These are phyloP conservation scores for Phaeoacremonium minimum DNA, from an alignment of 2,329 filamentous ascomycete species.

Conservation along the genomic window DNA sequence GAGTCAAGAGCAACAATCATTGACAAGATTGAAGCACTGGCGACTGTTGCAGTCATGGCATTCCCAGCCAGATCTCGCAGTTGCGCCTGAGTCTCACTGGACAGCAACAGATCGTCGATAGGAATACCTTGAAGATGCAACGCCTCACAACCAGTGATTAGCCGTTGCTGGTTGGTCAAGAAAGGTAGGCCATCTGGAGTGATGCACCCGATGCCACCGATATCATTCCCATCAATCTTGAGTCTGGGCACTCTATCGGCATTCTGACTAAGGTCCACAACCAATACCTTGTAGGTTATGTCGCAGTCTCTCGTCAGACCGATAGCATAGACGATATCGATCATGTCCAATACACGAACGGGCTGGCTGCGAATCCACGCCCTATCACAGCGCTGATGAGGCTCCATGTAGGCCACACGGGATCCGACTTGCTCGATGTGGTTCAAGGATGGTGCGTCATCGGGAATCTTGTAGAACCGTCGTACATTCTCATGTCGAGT, in stretches of 20 bases:
- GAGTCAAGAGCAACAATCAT: too few species aligned
- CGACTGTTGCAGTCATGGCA: constrained; percentile 72
- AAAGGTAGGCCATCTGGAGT: constrained; percentile 63
- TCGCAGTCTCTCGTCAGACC: constrained; percentile 48
- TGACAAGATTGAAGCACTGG: constrained; percentile 58
- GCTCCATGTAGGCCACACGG: too few species aligned
- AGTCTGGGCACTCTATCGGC: constrained; percentile 57
- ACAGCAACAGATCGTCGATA: constrained; percentile 56
- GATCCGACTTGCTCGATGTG: too few species aligned
- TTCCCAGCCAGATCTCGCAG: constrained; percentile 72
- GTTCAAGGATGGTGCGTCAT: constrained; percentile 49
- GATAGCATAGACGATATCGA: constrained; percentile 59
- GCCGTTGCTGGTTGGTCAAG: constrained; percentile 54
- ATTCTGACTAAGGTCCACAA: constrained; percentile 69
- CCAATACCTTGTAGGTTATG: constrained; percentile 32
- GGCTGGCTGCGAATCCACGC: constrained; percentile 53
- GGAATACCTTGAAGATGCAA: constrained; percentile 67
- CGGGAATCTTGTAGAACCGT: constrained; percentile 42
- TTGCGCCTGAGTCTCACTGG: constrained; percentile 55
- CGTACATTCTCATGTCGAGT: constrained; percentile 37
- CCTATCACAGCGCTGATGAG: too few species aligned
- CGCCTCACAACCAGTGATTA: constrained; percentile 58
- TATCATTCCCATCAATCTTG: constrained; percentile 24
- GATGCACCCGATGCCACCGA: constrained; percentile 61
- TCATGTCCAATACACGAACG: constrained; percentile 58